These are phyloP conservation scores for Colletotrichum plurivorum DNA, from an alignment of 2,329 filamentous ascomycete genomes.

Conservation along the genomic window DNA sequence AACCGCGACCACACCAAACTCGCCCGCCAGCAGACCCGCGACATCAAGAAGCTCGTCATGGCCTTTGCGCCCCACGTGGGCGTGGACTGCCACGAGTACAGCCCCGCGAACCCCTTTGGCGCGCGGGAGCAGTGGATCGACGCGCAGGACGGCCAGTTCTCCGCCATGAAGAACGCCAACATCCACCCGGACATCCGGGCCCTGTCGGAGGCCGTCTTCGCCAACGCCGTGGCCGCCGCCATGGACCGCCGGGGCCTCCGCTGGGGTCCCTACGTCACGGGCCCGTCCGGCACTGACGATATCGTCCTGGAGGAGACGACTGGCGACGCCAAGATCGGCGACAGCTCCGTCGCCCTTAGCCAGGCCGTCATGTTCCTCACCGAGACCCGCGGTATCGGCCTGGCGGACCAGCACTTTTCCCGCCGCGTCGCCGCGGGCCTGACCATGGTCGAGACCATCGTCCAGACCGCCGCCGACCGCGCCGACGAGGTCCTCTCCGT, in stretches of 20 bases:
- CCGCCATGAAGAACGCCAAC: conserved; percentile 52
- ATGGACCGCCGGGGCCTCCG: conserved; percentile 47
- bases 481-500: conserved; percentile 46
- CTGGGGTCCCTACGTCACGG: conserved; percentile 49
- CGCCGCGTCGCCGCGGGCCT: conserved; percentile 47
- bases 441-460: conserved; percentile 45
- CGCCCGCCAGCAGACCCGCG: conserved; percentile 48
- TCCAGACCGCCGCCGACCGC: conserved; percentile 49
- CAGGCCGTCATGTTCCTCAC: conserved; percentile 49
- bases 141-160: conserved; percentile 49
- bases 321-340: conserved; percentile 48
- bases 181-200: conserved; percentile 48
- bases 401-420: conserved; percentile 50
- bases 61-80: conserved; percentile 49
- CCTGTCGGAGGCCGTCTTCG: conserved; percentile 48
- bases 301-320: conserved; percentile 46
- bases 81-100: conserved; percentile 52
- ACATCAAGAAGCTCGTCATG: conserved; percentile 47
- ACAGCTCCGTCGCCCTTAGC: conserved; percentile 47
- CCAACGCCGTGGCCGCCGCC: conserved; percentile 45
- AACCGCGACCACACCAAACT: conserved; percentile 53
- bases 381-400: conserved; percentile 49
- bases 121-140: conserved; percentile 43
- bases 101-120: conserved; percentile 40
- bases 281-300: conserved; percentile 31